These are phyloP conservation scores for Suhomyces prunicola DNA, from an alignment of 805 yeast genomes.

Conservation along the genomic window DNA sequence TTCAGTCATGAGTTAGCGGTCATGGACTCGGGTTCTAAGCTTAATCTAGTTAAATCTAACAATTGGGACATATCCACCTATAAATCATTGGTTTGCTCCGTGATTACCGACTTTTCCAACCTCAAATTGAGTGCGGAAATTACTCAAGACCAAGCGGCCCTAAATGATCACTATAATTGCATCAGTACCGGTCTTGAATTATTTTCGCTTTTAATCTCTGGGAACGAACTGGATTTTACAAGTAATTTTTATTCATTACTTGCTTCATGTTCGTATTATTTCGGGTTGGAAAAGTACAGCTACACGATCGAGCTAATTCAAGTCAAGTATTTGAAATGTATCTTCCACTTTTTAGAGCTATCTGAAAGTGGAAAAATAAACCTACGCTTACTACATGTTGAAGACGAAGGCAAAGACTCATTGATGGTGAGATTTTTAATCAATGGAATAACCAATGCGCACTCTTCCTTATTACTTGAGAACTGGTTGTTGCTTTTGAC, in stretches of 20 bases:
- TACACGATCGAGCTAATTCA: constrained; percentile 28
- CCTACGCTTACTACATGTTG: constrained; percentile 28
- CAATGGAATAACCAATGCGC: constrained; percentile 45
- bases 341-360: constrained; percentile 26
- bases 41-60: constrained; percentile 39
- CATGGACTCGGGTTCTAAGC: constrained; percentile 43
- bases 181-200: constrained; percentile 42
- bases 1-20: constrained; percentile 60
- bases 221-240: constrained; percentile 53
- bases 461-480: constrained; percentile 41
- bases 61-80: constrained; percentile 58
- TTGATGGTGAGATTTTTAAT: constrained; percentile 44
- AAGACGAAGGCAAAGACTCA: constrained; percentile 29
- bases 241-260: constrained; percentile 42
- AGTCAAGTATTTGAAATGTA: constrained; percentile 23
- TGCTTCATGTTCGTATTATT: constrained; percentile 27
- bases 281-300: constrained; percentile 8
- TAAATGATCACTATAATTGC: constrained; percentile 26
- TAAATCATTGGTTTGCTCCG: constrained; percentile 50
- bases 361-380: constrained; percentile 28
- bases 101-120: constrained; percentile 46
- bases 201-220: constrained; percentile 46
- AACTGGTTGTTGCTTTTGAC: constrained; percentile 51
- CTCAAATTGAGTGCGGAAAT: constrained; percentile 17
- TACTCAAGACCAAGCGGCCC: constrained; percentile 14